Evolutionary conservation across 2,329 filamentous ascomycete genomes (phyloP), one percentile per base, ranked within the genome.

Genomic region (Pseudogymnoascus sp.): DNA sequence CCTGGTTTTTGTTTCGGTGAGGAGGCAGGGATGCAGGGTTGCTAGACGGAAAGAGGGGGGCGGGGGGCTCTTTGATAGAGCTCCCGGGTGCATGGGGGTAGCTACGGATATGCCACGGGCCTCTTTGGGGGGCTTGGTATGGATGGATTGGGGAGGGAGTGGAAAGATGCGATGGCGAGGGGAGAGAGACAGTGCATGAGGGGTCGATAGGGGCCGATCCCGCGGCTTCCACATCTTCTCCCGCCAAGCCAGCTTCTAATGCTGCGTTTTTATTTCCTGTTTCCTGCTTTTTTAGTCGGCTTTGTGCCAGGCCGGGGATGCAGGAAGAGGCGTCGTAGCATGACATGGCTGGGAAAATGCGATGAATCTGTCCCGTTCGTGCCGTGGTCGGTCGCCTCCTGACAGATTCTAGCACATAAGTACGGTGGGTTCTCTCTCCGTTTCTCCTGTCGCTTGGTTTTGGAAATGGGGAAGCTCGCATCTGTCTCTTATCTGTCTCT

Each of bases 171-270:
- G n/a, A 56, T 33, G 11, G 44, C 44, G 7, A 31, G 50, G 28
- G 25, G 25, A 21, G 28, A 56, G 4, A 10, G 33, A 21, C n/a
- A 21, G 16, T 56, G 50, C 50, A 56, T 56, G 50, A 56, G 50
- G 25, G 50, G 50, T 56, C 28, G 50, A 56, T 56, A 33, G 50
- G 33, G 8, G 50, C 50, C n/a, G 50, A 56, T 56, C 50, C 28
- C 50, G 50, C 50, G 50, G 50, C 28, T 56, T 56, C 28, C 10
- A 56, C 50, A 56, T 56, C 50, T 33, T 56, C 25, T 56, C 50
- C 50, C 50, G 50, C 16, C 50, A 11, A 1, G 10, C 5, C 50
- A 33, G 28, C 28, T 56, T 56, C 50, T 33, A 56, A 56, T 33
- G 2, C 16, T 56, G 28, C 16, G n/a, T 21, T 21, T 21, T 25